A percentile compares a stretch with the other conserved stretches of the same genome.
Evolutionary conservation across 2,329 filamentous ascomycete genomes (phyloP).

Genomic region (Aureobasidium subglaciale): DNA sequence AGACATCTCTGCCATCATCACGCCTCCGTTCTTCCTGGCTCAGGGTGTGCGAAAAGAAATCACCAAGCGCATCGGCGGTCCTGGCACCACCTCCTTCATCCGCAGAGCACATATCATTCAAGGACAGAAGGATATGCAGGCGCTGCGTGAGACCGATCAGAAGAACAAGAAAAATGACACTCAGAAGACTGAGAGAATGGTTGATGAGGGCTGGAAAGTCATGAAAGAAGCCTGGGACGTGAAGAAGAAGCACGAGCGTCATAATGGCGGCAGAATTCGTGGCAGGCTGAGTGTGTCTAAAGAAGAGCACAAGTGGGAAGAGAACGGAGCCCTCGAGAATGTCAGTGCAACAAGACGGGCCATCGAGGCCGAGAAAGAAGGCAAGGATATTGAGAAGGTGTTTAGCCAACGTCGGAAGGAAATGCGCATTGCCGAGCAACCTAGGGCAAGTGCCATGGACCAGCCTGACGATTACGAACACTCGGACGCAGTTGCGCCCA

Average conservation of each 20-base stretch:
- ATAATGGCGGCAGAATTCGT: slow-evolving; percentile 19
- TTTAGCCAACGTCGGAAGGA: slow-evolving; percentile 24
- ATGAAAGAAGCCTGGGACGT: slow-evolving; percentile 29
- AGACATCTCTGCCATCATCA: slow-evolving; percentile 59
- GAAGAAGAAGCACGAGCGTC: slow-evolving; percentile 20
- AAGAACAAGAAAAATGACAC: slow-evolving; percentile 18
- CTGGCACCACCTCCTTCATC: slow-evolving; percentile 24
- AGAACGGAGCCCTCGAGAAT: slow-evolving; percentile 29
- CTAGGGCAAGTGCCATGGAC: slow-evolving; percentile 24
- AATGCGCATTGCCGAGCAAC: slow-evolving; percentile 23
- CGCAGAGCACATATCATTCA: slow-evolving; percentile 27
- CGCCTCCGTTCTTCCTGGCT: slow-evolving; percentile 72
- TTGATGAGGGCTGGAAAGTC: slow-evolving; percentile 26
- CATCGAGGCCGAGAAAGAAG: slow-evolving; percentile 21
- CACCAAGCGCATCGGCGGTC: slow-evolving; percentile 42
- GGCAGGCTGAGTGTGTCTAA: slow-evolving; percentile 22
- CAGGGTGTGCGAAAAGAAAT: slow-evolving; percentile 76
- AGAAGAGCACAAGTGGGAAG: slow-evolving; percentile 24
- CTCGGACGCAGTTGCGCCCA: not conserved
- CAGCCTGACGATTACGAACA: slow-evolving; percentile 16
- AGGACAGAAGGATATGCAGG: slow-evolving; percentile 25
- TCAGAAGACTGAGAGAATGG: slow-evolving; percentile 19
- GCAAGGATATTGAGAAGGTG: slow-evolving; percentile 25
- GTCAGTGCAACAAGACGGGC: slow-evolving; percentile 25
- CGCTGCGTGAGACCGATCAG: slow-evolving; percentile 17